Conservation (phyloP, 352 stramenopile genomes). For the Pythium grandisporangium region DNA sequence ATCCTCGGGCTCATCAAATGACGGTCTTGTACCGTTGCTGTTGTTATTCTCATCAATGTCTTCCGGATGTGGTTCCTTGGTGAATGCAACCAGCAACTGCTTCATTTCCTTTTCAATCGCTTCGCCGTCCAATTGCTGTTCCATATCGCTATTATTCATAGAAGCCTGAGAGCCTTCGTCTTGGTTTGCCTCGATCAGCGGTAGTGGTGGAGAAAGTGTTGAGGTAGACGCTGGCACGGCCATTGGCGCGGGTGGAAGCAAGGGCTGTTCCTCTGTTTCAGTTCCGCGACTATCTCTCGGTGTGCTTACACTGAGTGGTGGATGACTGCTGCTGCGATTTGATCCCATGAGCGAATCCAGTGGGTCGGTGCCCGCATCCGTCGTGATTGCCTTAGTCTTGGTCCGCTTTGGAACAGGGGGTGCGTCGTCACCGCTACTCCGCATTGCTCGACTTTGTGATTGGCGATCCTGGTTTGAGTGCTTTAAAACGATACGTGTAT, state of each 20-base stretch:
- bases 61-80: slow-evolving; percentile 6
- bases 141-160: not conserved
- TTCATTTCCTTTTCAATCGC: slow-evolving; percentile 53
- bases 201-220: not conserved
- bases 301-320: no score
- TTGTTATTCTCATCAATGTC: slow-evolving; percentile 7
- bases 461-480: no score
- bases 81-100: slow-evolving; percentile 27
- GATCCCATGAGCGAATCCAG: slow-evolving; percentile 40
- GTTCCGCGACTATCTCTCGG: slow-evolving; percentile 17
- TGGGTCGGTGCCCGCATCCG: slow-evolving; percentile 5
- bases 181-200: slow-evolving; percentile 5
- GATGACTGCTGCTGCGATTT: no score
- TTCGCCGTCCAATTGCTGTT: slow-evolving; percentile 19
- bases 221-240: slow-evolving; percentile 7
- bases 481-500: no score
- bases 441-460: no score
- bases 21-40: not conserved
- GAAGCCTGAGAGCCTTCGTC: no score
- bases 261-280: slow-evolving; percentile 33
- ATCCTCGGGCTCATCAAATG: no score
- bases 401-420: no score
- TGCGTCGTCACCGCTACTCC: no score
- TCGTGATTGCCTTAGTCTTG: no score
- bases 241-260: slow-evolving; percentile 23